These are phyloP conservation scores for Apium graveolens DNA, from an alignment of 129 eudicot genomes.

Conservation along the genomic window DNA sequence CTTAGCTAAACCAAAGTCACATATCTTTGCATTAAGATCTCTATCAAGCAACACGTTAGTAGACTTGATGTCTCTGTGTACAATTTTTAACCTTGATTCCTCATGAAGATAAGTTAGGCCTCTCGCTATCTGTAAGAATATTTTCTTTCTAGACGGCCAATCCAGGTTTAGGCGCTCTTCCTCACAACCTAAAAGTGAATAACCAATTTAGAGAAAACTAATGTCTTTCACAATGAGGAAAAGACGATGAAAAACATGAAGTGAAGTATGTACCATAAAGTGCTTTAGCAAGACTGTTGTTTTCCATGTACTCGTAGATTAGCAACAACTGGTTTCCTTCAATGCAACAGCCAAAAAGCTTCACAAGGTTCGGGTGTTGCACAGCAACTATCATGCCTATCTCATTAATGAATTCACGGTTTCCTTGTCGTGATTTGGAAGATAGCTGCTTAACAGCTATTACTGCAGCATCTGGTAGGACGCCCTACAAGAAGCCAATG, in stretches of 20 bases:
- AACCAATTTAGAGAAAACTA: background rate
- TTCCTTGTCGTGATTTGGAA: constrained; percentile 39
- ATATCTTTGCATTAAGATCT: constrained; percentile 34
- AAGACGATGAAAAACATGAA: background rate
- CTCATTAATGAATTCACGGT: constrained; percentile 33
- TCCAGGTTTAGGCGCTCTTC: constrained; percentile 25
- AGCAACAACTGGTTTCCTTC: constrained; percentile 34
- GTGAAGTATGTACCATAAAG: constrained; percentile 26
- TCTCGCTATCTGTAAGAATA: constrained; percentile 38
- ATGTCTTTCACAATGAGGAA: background rate
- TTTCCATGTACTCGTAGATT: constrained; percentile 38
- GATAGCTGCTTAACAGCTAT: constrained; percentile 49
- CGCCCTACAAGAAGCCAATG: constrained; percentile 21
- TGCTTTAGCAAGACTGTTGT: constrained; percentile 38
- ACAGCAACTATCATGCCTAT: constrained; percentile 38
- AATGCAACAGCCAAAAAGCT: constrained; percentile 39
- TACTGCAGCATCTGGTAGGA: constrained; percentile 18
- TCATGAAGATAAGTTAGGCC: constrained; percentile 49
- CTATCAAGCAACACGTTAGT: constrained; percentile 32
- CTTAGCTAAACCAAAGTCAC: constrained; percentile 42
- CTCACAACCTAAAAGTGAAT: constrained; percentile 18
- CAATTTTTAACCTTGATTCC: constrained; percentile 32
- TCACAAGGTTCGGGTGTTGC: constrained; percentile 39
- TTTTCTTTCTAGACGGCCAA: constrained; percentile 31
- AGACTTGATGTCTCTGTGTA: constrained; percentile 31